A percentile compares a stretch with the other conserved stretches of the same genome.
phyloP scores from a whole-genome alignment of 108 stramenopile genomes.

The Cyclotella baltica region DNA sequence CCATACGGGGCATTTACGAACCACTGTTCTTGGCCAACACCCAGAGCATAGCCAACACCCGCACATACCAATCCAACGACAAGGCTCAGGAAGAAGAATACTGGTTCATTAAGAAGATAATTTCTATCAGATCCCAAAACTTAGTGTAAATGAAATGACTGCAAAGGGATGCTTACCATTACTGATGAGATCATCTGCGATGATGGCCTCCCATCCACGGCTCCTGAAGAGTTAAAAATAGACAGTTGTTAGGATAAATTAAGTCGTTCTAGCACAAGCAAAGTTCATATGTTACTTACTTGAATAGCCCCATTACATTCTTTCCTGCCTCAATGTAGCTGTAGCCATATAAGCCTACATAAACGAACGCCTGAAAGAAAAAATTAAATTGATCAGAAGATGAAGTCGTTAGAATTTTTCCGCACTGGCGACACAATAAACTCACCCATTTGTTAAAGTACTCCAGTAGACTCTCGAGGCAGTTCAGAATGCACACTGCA shows the following conservation, averaged over 20 bases:
- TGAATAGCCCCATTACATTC: conserved; percentile 83
- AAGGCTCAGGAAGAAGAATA: conserved; percentile 68
- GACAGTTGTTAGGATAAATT: too few relatives aligned
- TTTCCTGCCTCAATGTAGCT: conserved; percentile 85
- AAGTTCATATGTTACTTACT: too few relatives aligned
- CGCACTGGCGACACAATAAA: not conserved
- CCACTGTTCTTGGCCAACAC: conserved; percentile 3
- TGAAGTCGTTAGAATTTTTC: too few relatives aligned
- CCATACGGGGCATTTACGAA: conserved; percentile 20
- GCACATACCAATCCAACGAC: conserved; percentile 60
- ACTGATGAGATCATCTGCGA: conserved; percentile 89
- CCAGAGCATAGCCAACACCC: conserved; percentile 29
- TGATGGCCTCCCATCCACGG: conserved; percentile 92
- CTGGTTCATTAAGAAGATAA: not conserved
- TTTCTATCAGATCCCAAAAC: conserved; percentile 5
- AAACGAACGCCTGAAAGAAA: conserved; percentile 70
- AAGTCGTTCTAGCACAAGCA: too few relatives aligned
- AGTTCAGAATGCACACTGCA: conserved; percentile 73
- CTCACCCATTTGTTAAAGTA: conserved; percentile 86
- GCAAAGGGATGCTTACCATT: conserved; percentile 38
- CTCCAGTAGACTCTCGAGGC: conserved; percentile 67
- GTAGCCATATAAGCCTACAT: conserved; percentile 88
- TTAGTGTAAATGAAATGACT: not conserved
- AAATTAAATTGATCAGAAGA: too few relatives aligned
- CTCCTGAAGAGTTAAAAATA: too few relatives aligned